These are phyloP conservation scores for Nakazawaea populi DNA, from an alignment of 805 yeast genomes.

Conservation along the genomic window DNA sequence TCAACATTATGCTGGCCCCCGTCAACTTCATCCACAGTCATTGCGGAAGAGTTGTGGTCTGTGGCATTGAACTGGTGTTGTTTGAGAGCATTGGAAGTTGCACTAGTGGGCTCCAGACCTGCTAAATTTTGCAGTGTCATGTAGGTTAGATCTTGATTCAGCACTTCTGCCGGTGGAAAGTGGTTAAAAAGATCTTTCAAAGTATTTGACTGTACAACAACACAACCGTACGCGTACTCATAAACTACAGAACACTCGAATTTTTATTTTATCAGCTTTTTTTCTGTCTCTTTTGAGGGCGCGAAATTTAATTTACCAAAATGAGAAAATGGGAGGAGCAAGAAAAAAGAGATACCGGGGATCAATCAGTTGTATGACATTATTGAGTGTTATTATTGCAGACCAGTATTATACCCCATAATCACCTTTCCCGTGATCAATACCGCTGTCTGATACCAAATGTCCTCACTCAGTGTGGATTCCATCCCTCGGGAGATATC, in stretches of 20 bases:
- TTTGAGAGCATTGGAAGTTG: background rate
- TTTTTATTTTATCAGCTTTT: background rate
- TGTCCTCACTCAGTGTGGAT: conserved; percentile 10
- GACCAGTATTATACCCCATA: too few relatives aligned
- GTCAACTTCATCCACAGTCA: conserved; percentile 5
- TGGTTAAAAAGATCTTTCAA: background rate
- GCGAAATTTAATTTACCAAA: background rate
- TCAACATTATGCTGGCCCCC: background rate
- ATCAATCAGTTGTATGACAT: conserved; percentile 8
- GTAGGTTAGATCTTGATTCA: background rate
- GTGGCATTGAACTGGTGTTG: background rate
- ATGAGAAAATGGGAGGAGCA: background rate
- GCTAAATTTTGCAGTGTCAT: background rate
- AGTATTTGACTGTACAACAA: too few relatives aligned
- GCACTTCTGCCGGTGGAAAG: background rate
- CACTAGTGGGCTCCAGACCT: background rate
- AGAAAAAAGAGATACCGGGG: background rate
- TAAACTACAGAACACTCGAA: too few relatives aligned
- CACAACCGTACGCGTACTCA: too few relatives aligned
- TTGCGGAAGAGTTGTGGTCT: conserved; percentile 4
- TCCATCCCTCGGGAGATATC: conserved; percentile 24
- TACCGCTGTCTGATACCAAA: background rate
- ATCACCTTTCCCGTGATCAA: too few relatives aligned
- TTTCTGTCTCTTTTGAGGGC: background rate
- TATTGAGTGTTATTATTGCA: too few relatives aligned